Evolutionary conservation across 441 rosid species (phyloP).

Genomic region (Kokia cookei): DNA sequence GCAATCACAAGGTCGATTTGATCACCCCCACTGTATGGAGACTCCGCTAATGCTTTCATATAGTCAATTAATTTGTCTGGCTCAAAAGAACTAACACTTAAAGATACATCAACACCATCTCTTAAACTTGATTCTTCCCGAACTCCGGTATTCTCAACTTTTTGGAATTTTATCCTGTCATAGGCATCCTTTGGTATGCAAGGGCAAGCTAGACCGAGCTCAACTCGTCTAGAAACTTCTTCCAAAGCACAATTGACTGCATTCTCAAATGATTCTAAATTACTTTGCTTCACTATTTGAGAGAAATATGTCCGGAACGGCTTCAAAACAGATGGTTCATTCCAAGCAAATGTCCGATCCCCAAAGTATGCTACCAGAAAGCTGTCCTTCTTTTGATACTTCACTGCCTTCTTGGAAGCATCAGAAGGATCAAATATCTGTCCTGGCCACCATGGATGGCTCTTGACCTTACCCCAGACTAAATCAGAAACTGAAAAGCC

Average conservation of each 20-base stretch:
- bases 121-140: conserved; percentile 29
- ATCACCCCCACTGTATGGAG: conserved; percentile 43
- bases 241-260: conserved; percentile 42
- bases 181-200: conserved; percentile 33
- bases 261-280: conserved; percentile 33
- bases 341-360: conserved; percentile 52
- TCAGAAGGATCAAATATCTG: conserved; percentile 46
- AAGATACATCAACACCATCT: conserved; percentile 28
- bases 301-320: conserved; percentile 34
- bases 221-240: conserved; percentile 38
- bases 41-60: conserved; percentile 47
- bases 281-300: conserved; percentile 36
- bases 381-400: conserved; percentile 35
- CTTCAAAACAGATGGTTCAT: conserved; percentile 34
- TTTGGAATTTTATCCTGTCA: conserved; percentile 37
- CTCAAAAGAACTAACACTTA: conserved; percentile 28
- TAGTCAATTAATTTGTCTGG: conserved; percentile 43
- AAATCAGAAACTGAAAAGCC: conserved; percentile 31
- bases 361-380: conserved; percentile 49
- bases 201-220: conserved; percentile 36
- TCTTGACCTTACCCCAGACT: conserved; percentile 50
- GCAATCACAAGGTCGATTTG: conserved; percentile 44
- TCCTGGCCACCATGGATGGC: conserved; percentile 62
- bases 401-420: conserved; percentile 39
- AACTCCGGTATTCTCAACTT: conserved; percentile 57